Base-by-base conservation (phyloP, 768 basidiomycete species). In the Trametes cinnabarina region DNA sequence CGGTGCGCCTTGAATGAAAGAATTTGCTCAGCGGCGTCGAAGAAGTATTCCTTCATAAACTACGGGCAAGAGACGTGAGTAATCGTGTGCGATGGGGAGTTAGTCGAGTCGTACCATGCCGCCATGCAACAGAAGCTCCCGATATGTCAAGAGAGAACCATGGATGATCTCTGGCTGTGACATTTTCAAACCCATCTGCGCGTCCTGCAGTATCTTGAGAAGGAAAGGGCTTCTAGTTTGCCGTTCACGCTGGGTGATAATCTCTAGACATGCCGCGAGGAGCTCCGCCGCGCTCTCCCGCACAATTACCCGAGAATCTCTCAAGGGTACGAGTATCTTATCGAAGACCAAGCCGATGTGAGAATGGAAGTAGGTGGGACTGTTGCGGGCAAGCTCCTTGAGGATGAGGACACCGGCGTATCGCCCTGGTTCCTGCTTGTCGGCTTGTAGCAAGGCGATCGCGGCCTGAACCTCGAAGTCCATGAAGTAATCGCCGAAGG, bases 351-450 rank as follows among this genome's bases (percentile, higher is more conserved):
- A 80, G 51, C 82, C 82, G 20, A 98, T 94, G 72, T 93, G 89
- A 2, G 90, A 82, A 65, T 93, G 86, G 72, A 98, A 96, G 66
- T 94, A 87, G 7, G 79, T 84, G 0, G 92, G 89, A 61, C 90
- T 94, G 72, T 94, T 90, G 26, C 85, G 82, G 2, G 97, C 95
- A 40, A 99, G 80, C 72, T 97, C 95, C 73, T 95, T 95, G 37
- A 98, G 73, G 47, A 98, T 91, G 51, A 98, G 82, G 2, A 98
- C 94, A 0, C 94, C 95, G 0, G 93, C 93, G 72, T 97, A 96
- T 54, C 96, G 82, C 2, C 89, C 87, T 25, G 88, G 82, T 69
- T 98, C 96, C 55, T 80, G 72, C 62, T 74, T 79, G 71, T 90
- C 90, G 50, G 85, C 82, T 58, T 89, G 87, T 56, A 94, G 82